Evolutionary conservation across 768 basidiomycete species (phyloP).

Genomic region (Boletus subparvulus): DNA sequence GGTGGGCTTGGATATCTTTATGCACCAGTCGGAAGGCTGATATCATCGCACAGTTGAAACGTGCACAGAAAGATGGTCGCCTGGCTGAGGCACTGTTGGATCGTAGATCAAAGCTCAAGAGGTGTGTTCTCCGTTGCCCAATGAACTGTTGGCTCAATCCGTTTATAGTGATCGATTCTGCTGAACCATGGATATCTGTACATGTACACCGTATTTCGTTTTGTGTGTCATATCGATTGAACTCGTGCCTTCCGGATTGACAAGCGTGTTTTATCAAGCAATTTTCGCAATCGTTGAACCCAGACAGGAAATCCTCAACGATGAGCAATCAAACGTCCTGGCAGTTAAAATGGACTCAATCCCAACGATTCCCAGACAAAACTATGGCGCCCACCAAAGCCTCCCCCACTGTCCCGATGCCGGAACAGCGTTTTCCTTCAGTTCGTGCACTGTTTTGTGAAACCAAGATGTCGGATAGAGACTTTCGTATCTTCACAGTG

Average conservation of each 20-base stretch:
- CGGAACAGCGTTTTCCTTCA: not conserved
- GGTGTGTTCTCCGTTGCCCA: constrained; percentile 40
- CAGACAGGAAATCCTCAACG: not conserved
- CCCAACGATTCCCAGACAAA: not conserved
- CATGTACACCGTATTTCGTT: constrained; percentile 9
- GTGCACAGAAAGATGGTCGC: constrained; percentile 76
- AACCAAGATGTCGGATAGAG: not conserved
- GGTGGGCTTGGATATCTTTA: constrained; percentile 39
- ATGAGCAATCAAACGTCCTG: constrained; percentile 6
- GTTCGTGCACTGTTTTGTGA: not conserved
- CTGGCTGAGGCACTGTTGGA: constrained; percentile 78
- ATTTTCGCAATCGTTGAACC: not conserved
- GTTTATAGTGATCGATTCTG: constrained; percentile 46
- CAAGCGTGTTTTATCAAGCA: constrained; percentile 1
- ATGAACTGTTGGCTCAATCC: constrained; percentile 4
- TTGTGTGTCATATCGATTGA: constrained; percentile 18
- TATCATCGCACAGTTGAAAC: constrained; percentile 58
- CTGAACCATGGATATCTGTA: constrained; percentile 23
- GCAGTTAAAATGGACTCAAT: constrained; percentile 1
- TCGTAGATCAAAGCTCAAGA: constrained; percentile 80
- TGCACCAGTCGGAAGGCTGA: constrained; percentile 1
- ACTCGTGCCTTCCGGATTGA: constrained; percentile 4
- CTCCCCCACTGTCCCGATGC: not conserved
- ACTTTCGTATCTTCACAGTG: constrained; percentile 7
- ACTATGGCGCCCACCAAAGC: constrained; percentile 1